phyloP scores from a whole-genome alignment of 345 rosid genomes.

The Hevea brasiliensis region DNA sequence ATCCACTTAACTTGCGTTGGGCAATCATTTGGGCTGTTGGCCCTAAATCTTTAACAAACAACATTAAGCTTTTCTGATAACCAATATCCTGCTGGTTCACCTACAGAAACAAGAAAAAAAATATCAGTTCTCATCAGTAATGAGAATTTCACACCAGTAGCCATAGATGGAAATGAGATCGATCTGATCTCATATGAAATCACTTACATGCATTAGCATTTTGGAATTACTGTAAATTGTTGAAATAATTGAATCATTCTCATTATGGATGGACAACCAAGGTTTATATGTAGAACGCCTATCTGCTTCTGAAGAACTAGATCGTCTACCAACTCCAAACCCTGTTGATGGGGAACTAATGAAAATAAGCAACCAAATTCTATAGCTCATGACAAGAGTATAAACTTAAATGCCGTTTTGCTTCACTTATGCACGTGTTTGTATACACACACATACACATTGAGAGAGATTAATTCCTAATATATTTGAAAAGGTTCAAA shows the following conservation, averaged over 20 bases:
- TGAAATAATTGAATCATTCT: slow-evolving; percentile 27
- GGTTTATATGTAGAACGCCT: slow-evolving; percentile 43
- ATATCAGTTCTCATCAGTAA: neutral
- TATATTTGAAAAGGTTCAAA: too few species aligned
- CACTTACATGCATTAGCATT: slow-evolving; percentile 41
- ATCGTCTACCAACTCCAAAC: slow-evolving; percentile 23
- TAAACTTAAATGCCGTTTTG: neutral
- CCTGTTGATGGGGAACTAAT: slow-evolving; percentile 25
- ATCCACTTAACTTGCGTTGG: slow-evolving; percentile 34
- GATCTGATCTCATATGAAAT: neutral
- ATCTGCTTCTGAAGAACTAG: slow-evolving; percentile 31
- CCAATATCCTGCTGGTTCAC: slow-evolving; percentile 34
- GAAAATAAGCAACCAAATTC: neutral
- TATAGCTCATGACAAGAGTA: neutral
- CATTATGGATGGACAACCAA: slow-evolving; percentile 21
- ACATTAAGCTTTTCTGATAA: slow-evolving; percentile 43
- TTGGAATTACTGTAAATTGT: slow-evolving; percentile 20
- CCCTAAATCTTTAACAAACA: slow-evolving; percentile 51
- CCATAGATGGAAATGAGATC: slow-evolving; percentile 4
- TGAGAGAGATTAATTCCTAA: too few species aligned
- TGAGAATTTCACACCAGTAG: neutral
- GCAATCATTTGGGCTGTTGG: slow-evolving; percentile 49
- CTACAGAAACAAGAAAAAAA: slow-evolving; percentile 22
- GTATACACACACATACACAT: too few species aligned
- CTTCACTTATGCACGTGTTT: neutral